phyloP scores from a whole-genome alignment of 2,329 filamentous ascomycete genomes.

The Ascochyta fabae region DNA sequence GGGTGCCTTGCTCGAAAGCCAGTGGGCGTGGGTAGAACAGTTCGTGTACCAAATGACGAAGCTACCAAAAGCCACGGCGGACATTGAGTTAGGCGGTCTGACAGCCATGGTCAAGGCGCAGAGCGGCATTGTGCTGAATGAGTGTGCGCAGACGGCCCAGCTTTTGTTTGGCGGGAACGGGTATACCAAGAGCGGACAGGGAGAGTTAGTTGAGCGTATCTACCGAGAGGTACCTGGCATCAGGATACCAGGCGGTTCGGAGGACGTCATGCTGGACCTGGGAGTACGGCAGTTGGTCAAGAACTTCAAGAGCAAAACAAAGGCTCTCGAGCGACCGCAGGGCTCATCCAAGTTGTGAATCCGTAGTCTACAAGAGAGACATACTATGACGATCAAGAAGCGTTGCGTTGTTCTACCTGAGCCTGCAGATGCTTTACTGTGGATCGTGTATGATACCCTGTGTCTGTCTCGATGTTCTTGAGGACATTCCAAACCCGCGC shows the following conservation, averaged over 20 bases:
- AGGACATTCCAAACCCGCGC: constrained; percentile 43
- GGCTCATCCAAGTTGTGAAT: constrained; percentile 52
- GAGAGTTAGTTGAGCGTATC: constrained; percentile 74
- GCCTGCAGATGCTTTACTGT: constrained; percentile 38
- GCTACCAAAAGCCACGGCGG: constrained; percentile 64
- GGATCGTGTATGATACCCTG: constrained; percentile 40
- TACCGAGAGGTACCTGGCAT: constrained; percentile 69
- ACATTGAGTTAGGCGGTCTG: constrained; percentile 71
- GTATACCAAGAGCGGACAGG: constrained; percentile 72
- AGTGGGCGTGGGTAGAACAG: constrained; percentile 75
- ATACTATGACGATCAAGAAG: not conserved
- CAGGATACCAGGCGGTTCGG: constrained; percentile 69
- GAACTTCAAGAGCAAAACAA: constrained; percentile 67
- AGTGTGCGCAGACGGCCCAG: constrained; percentile 72
- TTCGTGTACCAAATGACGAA: constrained; percentile 72
- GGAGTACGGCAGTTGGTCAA: constrained; percentile 74
- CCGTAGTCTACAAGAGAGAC: too few species aligned
- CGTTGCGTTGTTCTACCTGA: constrained; percentile 26
- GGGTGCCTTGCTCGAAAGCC: constrained; percentile 70
- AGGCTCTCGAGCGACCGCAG: constrained; percentile 55
- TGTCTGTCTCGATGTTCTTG: constrained; percentile 38
- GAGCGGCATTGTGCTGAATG: constrained; percentile 72
- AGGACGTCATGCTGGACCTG: constrained; percentile 76
- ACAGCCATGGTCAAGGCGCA: constrained; percentile 77
- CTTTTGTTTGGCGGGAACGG: constrained; percentile 78